Percentiles rank a stretch among this genome's conserved stretches.
phyloP scores from a whole-genome alignment of 768 basidiomycete genomes.

The Lactarius psammicola region DNA sequence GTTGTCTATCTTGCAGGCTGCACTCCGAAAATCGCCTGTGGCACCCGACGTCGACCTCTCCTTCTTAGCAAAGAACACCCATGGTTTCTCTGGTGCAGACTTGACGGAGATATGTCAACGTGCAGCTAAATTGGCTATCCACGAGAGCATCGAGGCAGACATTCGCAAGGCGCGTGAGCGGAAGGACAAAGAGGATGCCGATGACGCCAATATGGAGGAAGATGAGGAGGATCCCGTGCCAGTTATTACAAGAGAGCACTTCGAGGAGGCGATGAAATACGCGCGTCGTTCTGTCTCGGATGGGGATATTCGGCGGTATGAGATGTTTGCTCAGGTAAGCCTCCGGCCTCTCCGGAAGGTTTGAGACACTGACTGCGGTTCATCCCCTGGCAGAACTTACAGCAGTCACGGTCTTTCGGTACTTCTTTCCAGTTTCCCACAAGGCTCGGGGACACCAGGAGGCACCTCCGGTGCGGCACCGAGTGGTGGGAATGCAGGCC shows the following conservation, averaged over 20 bases:
- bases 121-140: constrained; percentile 94
- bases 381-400: constrained; percentile 61
- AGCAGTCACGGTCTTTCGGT: constrained; percentile 90
- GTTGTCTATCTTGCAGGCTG: constrained; percentile 85
- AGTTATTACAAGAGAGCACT: constrained; percentile 87
- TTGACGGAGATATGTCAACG: constrained; percentile 99
- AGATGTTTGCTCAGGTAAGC: constrained; percentile 91
- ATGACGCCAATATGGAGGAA: constrained; percentile 68
- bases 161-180: constrained; percentile 76
- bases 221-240: constrained; percentile 88
- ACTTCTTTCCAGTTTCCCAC: constrained; percentile 99
- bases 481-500: constrained; percentile 59
- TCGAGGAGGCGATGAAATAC: constrained; percentile 98
- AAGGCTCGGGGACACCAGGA: constrained; percentile 38
- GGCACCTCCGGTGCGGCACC: constrained; percentile 33
- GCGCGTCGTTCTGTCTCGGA: constrained; percentile 97
- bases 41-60: constrained; percentile 74
- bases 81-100: constrained; percentile 99
- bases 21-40: constrained; percentile 90
- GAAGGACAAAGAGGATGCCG: constrained; percentile 76
- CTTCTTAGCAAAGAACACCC: constrained; percentile 89
- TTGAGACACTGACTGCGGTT: constrained; percentile 5
- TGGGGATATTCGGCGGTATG: constrained; percentile 94
- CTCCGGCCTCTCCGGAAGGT: not conserved
- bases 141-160: constrained; percentile 92